Conservation (phyloP, 306 rosid genomes). For the Castanea crenata region DNA sequence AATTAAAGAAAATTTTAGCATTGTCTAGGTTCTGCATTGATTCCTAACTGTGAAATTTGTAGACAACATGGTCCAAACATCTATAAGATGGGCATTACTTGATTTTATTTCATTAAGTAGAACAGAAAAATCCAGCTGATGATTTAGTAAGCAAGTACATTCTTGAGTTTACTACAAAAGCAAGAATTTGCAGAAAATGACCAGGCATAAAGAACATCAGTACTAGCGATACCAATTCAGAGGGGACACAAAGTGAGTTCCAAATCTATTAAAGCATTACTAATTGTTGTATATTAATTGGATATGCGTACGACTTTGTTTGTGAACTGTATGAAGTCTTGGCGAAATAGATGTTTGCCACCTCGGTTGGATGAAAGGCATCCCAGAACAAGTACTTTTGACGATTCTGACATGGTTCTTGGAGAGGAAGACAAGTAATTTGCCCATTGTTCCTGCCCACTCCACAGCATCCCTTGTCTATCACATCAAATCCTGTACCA, state of each 20-base stretch:
- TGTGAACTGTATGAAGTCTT: slow-evolving; percentile 45
- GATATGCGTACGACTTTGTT: slow-evolving; percentile 54
- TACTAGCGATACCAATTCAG: no score
- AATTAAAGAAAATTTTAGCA: no score
- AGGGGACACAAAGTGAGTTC: not conserved
- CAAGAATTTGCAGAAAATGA: no score
- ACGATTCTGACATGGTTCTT: slow-evolving; percentile 62
- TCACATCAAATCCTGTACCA: slow-evolving; percentile 67
- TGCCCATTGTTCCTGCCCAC: slow-evolving; percentile 93
- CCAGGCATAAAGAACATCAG: no score
- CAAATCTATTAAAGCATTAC: slow-evolving; percentile 36
- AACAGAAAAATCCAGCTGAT: no score
- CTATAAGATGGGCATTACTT: no score
- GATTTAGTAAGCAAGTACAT: no score
- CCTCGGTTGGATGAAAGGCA: slow-evolving; percentile 87
- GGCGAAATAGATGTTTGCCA: slow-evolving; percentile 61
- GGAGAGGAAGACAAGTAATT: slow-evolving; percentile 84
- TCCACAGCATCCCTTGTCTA: slow-evolving; percentile 91
- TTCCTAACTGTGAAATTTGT: no score
- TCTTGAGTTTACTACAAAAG: no score
- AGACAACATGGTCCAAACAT: no score
- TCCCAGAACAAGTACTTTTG: slow-evolving; percentile 81
- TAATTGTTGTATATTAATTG: slow-evolving; percentile 77
- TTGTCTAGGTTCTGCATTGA: no score
- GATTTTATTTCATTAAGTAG: no score